Conservation (phyloP, 129 eudicot species). For the Arctium minus region DNA sequence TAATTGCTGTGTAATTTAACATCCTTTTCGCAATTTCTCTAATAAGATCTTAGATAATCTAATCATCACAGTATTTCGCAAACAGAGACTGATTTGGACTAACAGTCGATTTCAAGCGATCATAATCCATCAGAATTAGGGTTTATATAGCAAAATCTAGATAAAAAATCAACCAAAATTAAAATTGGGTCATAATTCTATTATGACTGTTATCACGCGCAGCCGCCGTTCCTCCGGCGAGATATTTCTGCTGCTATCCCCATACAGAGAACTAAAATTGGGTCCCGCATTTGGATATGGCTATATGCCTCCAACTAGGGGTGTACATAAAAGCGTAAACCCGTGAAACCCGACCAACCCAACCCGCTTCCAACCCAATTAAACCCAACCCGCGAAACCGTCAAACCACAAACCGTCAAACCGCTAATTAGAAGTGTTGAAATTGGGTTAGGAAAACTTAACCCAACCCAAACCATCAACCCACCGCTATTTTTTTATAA, state of each 20-base stretch:
- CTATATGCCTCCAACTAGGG: too few relatives aligned
- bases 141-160: neutral
- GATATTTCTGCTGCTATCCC: neutral
- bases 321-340: too few relatives aligned
- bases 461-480: too few relatives aligned
- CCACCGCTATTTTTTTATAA: too few relatives aligned
- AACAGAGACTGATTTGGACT: constrained; percentile 3
- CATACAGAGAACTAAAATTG: neutral
- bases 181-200: neutral
- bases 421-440: too few relatives aligned
- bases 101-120: neutral
- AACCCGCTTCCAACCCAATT: too few relatives aligned
- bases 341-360: too few relatives aligned
- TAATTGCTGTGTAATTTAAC: neutral
- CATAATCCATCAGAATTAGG: neutral
- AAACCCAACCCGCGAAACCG: too few relatives aligned
- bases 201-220: constrained; percentile 18
- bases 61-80: neutral
- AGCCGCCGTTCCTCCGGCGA: neutral
- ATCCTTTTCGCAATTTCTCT: neutral
- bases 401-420: too few relatives aligned
- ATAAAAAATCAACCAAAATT: neutral
- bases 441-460: too few relatives aligned
- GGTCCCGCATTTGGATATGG: neutral
- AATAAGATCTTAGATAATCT: neutral